These are phyloP conservation scores for Tagetes patula DNA, from an alignment of 129 eudicot species.

Conservation along the genomic window DNA sequence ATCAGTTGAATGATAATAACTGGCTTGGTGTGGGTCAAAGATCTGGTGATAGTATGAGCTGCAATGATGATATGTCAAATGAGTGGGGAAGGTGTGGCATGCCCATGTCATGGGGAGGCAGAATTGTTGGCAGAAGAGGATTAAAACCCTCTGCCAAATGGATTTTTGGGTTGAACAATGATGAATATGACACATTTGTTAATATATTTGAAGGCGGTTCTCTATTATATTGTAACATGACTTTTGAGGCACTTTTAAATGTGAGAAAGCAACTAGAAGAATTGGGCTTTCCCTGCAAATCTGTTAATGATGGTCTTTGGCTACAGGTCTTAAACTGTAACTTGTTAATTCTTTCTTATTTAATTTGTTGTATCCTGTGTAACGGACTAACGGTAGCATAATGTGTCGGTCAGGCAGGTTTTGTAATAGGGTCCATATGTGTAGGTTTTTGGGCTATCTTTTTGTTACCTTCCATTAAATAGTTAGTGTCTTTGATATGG, in stretches of 20 bases:
- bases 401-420: neutral
- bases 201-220: slow-evolving; percentile 93
- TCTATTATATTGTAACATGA: slow-evolving; percentile 89
- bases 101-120: slow-evolving; percentile 93
- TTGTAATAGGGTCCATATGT: neutral
- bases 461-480: neutral
- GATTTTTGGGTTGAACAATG: slow-evolving; percentile 63
- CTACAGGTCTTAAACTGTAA: slow-evolving; percentile 65
- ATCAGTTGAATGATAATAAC: slow-evolving; percentile 56
- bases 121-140: slow-evolving; percentile 76
- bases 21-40: slow-evolving; percentile 80
- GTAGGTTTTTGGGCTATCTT: neutral
- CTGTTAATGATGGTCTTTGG: slow-evolving; percentile 97
- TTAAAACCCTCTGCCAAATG: slow-evolving; percentile 59
- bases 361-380: slow-evolving; percentile 7
- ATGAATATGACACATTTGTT: slow-evolving; percentile 87
- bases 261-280: slow-evolving; percentile 96
- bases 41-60: slow-evolving; percentile 44
- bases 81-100: slow-evolving; percentile 83
- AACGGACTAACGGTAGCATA: neutral
- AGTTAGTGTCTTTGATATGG: neutral
- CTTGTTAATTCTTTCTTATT: slow-evolving; percentile 10
- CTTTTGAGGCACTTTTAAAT: slow-evolving; percentile 85
- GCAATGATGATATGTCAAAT: slow-evolving; percentile 58
- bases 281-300: slow-evolving; percentile 89